Percentiles rank a stretch among this genome's conserved stretches.
phyloP scores from a whole-genome alignment of 176 grass and related monocot species.

The Cymbopogon citratus region DNA sequence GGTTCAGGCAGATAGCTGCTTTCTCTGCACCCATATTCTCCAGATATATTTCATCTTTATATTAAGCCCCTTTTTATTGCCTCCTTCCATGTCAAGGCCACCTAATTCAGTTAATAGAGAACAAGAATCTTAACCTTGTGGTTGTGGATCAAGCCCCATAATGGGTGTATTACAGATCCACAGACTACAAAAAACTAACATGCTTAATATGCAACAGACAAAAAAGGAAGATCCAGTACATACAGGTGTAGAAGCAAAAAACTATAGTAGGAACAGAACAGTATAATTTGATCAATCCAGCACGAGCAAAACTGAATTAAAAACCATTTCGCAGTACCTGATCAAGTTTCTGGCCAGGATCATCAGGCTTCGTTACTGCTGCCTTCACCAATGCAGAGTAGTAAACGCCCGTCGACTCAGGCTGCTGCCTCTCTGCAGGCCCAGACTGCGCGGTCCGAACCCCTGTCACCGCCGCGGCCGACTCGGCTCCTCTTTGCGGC shows the following conservation, averaged over 20 bases:
- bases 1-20: neutral
- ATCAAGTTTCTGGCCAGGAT: conserved; percentile 76
- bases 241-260: neutral
- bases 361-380: conserved; percentile 56
- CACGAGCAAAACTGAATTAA: neutral
- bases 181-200: neutral
- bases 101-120: too few species aligned
- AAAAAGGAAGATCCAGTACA: neutral
- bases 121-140: neutral
- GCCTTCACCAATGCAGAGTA: conserved; percentile 75
- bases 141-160: neutral
- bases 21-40: too few species aligned
- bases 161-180: neutral
- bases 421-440: too few species aligned
- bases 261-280: neutral
- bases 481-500: too few species aligned
- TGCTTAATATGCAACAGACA: neutral
- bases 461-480: too few species aligned
- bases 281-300: conserved; percentile 4
- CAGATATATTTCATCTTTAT: too few species aligned
- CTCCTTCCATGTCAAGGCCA: too few species aligned
- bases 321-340: conserved; percentile 50
- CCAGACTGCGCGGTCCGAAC: too few species aligned
- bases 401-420: too few species aligned
- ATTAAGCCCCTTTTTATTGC: too few species aligned